phyloP scores from a whole-genome alignment of 164 flowering plant genomes.

The Kingdonia uniflora region DNA sequence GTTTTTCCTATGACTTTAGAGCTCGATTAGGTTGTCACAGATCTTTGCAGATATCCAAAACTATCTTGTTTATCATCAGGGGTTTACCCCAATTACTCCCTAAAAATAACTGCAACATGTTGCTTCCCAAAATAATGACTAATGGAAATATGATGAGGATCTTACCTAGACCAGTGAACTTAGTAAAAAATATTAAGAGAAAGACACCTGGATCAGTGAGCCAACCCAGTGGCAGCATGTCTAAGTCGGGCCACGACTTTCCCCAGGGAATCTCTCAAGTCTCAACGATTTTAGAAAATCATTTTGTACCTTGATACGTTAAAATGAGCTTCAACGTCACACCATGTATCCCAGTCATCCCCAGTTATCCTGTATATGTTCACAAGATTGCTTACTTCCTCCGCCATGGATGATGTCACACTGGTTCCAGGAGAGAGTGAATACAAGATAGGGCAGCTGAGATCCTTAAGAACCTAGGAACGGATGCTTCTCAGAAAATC shows the following conservation, averaged over 20 bases:
- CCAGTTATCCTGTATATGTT: conserved; percentile 91
- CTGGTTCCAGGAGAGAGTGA: conserved; percentile 89
- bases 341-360: conserved; percentile 94
- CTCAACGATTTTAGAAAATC: neutral
- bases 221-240: conserved; percentile 93
- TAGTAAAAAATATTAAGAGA: neutral
- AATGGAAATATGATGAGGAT: too few species aligned
- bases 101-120: conserved; percentile 19
- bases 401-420: conserved; percentile 75
- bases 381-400: conserved; percentile 42
- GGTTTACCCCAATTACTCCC: too few species aligned
- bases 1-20: too few species aligned
- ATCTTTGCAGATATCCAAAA: neutral
- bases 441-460: conserved; percentile 56
- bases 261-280: conserved; percentile 31
- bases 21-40: too few species aligned
- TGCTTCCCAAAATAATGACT: conserved; percentile 59
- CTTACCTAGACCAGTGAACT: neutral
- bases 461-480: conserved; percentile 52
- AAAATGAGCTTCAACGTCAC: conserved; percentile 67
- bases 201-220: conserved; percentile 66
- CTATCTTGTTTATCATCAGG: too few species aligned
- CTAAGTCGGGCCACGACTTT: conserved; percentile 86
- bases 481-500: conserved; percentile 3
- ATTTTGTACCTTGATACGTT: conserved; percentile 50